Base-by-base conservation (phyloP, 495 filamentous ascomycete species). In the Penicillium pulvis region DNA sequence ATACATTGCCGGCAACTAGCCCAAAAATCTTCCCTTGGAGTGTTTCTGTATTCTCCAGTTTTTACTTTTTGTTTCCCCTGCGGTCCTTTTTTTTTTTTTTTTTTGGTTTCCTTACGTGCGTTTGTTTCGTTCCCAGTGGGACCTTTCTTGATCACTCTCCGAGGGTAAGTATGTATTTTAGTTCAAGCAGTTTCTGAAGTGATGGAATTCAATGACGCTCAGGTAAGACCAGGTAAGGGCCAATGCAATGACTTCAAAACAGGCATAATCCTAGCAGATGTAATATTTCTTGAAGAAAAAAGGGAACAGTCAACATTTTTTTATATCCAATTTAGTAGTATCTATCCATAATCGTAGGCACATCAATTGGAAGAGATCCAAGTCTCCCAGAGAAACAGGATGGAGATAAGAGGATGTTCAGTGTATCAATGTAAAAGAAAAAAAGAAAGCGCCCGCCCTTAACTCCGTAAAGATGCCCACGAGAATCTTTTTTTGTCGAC, bases 191-290 rank as follows among this genome's bases (percentile, higher is more conserved):
- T 65, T 51, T 54, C 55, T 36, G 52, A 63, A 52, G 57, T 54
- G 63, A 45, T 35, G 66, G 56, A 61, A 63, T 60, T 58, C 53
- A 59, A 55, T 61, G 61, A 62, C 39, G 61, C 56, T 69, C 65
- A 85, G 82, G 83, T 87, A 85, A 87, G 83, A 83, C 82, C 81
- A 88, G 87, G 85, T 89, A 89, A 88, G 83, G 70, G 66, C 63
- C 71, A 70, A 60, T 61, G 58, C 63, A 69, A 70, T 67, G 57
- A 75, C 73, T 64, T 41, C 57, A 68, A 65, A 55, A 63, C 69
- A 74, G 62, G 60, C 56, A 65, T 66, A 57, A 68, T 67, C 53
- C 65, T 70, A 69, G 61, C 65, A 53, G 57, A 66, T 61, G 65
- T 65, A 68, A 65, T 67, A 14, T 56, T 57, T 53, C 12, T 56